phyloP scores from a whole-genome alignment of 257 asterid species.

The Lavandula angustifolia region DNA sequence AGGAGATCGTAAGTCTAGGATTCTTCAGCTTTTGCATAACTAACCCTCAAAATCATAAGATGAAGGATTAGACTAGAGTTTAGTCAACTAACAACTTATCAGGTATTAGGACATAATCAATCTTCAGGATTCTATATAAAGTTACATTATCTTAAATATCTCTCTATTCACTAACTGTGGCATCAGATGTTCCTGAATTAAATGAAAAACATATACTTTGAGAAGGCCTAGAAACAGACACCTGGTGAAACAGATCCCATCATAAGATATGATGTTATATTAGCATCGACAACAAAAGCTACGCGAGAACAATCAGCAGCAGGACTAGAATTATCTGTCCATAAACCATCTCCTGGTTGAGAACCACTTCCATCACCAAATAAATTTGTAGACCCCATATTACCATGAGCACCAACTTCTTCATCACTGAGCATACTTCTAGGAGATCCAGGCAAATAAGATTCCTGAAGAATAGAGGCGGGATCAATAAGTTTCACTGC shows the following conservation, averaged over 20 bases:
- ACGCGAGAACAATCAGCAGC: constrained; percentile 83
- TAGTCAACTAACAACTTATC: constrained; percentile 16
- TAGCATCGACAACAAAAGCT: constrained; percentile 98
- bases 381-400: constrained; percentile 52
- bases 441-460: constrained; percentile 69
- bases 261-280: constrained; percentile 98
- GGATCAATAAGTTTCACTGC: constrained; percentile 94
- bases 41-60: constrained; percentile 12
- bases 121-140: constrained; percentile 24
- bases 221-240: constrained; percentile 20
- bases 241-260: constrained; percentile 99
- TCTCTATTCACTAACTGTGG: constrained; percentile 9
- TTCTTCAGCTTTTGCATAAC: constrained; percentile 1
- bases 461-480: constrained; percentile 86
- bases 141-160: constrained; percentile 8
- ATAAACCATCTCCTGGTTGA: constrained; percentile 68
- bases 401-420: constrained; percentile 63
- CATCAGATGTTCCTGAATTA: constrained; percentile 6
- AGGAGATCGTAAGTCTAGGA: neutral
- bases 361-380: constrained; percentile 58
- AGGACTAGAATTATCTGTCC: constrained; percentile 64
- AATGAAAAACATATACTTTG: neutral
- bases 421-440: constrained; percentile 71
- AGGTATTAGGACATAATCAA: constrained; percentile 19
- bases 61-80: constrained; percentile 12